Conservation (phyloP, 345 rosid genomes). For the Kernera saxatilis region DNA sequence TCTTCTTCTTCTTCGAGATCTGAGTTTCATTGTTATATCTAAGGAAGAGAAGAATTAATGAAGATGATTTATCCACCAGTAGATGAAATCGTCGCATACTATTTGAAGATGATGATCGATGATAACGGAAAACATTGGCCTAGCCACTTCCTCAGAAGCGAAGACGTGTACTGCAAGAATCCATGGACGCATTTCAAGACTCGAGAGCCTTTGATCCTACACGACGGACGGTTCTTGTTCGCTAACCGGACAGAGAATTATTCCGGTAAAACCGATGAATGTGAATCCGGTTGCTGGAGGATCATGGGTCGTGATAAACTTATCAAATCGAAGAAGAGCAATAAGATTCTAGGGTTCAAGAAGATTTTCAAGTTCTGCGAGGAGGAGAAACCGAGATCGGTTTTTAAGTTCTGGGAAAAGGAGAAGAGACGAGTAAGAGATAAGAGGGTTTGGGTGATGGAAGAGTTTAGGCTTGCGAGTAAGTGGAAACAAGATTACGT, state of each 20-base stretch:
- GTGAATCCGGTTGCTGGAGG: slow-evolving; percentile 11
- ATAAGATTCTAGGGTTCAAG: slow-evolving; percentile 5
- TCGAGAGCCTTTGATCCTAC: not conserved
- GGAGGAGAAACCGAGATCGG: not conserved
- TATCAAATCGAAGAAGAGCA: not conserved
- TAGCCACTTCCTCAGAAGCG: not conserved
- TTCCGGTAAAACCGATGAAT: not conserved
- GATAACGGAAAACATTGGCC: not conserved
- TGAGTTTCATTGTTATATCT: not conserved
- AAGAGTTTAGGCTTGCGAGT: slow-evolving; percentile 9
- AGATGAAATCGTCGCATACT: not conserved
- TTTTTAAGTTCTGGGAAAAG: not conserved
- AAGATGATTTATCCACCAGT: not conserved
- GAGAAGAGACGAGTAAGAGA: slow-evolving; percentile 8
- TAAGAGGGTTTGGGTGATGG: slow-evolving; percentile 6
- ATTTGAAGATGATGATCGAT: not conserved
- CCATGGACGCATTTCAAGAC: not conserved
- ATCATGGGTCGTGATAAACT: not conserved
- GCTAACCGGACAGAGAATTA: not conserved
- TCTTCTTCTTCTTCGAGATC: not conserved
- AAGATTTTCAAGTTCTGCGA: slow-evolving; percentile 3
- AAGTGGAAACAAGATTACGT: slow-evolving; percentile 5
- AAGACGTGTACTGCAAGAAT: slow-evolving; percentile 2
- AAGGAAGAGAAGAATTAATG: not conserved
- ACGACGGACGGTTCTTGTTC: not conserved